Base-by-base conservation (phyloP, 331 rosid species). In the Quercus tomentella region DNA sequence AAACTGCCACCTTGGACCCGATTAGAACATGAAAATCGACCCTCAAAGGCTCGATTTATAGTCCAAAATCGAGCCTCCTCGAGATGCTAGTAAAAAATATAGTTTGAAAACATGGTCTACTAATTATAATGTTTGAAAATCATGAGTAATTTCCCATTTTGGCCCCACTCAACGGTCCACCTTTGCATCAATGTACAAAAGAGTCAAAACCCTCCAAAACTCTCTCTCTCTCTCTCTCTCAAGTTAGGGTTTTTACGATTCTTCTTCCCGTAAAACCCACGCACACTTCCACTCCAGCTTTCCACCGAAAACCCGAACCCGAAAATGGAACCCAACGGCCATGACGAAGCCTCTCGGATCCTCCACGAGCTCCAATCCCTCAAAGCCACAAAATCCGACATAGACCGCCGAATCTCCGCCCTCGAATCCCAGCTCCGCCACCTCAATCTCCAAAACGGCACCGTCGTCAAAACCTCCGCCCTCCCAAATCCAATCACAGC, bases 371-470 rank as follows among this genome's bases (percentile, higher is more conserved):
- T 94, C 22, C 83, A 91, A 35, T 70, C 88, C 11, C 70, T 92
- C 35, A 92, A 90, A 84, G 79, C 83, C 4, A 20, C 80, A 3
- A 92, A 84, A 81, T 56, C 60, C 67, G 77, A 62, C 45, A 89
- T 92, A 52, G 97, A 92, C 12, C 56, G 80, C 17, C 86, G 83
- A 85, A 92, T 94, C 60, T 89, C 94, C 0, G 79, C 21, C 26
- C 97, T 95, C 6, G 93, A 95, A 87, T 75, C 92, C 52, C 91
- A 86, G 77, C 87, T 94, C 49, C 85, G 20, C 3, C 83, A 85
- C 56, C 78, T 86, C 16, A 71, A 72, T 65, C 86, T 85, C 78
- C 79, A 23, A 25, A 87, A 83, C 80, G 87, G 56, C 71, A 83
- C 66, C 61, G 85, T 72, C 33, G 18, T 74, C n/a, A 77, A 87